Conservation (phyloP, 805 yeast genomes). For the Candida wancherniae region DNA sequence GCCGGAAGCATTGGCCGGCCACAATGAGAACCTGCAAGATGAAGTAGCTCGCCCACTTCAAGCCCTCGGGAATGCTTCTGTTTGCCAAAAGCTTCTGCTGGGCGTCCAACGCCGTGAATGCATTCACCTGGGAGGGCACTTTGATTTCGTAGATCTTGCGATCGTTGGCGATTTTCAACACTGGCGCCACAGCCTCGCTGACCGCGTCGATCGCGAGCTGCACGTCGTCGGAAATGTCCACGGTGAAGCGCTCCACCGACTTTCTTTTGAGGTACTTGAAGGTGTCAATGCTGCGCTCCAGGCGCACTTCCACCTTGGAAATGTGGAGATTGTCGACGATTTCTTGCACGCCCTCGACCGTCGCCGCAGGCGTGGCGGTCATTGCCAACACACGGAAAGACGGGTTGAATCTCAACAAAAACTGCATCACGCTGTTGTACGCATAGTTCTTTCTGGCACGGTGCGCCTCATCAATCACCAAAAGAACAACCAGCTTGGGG, state of each 20-base stretch:
- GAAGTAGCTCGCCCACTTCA: constrained; percentile 68
- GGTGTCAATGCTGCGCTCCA: constrained; percentile 80
- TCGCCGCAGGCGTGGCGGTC: constrained; percentile 95
- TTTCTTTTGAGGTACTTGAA: constrained; percentile 71
- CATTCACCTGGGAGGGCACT: constrained; percentile 65
- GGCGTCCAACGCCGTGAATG: constrained; percentile 66
- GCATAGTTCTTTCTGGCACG: constrained; percentile 88
- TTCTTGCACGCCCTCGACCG: constrained; percentile 81
- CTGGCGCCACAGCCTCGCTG: constrained; percentile 63
- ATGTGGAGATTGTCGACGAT: constrained; percentile 70
- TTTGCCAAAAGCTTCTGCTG: constrained; percentile 54
- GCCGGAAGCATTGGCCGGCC: constrained; percentile 65
- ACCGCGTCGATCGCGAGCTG: constrained; percentile 49
- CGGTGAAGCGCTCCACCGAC: constrained; percentile 53
- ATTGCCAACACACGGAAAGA: constrained; percentile 76
- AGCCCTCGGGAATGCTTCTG: constrained; percentile 56
- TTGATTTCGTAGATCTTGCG: constrained; percentile 57
- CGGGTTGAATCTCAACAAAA: constrained; percentile 52
- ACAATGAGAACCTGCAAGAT: constrained; percentile 58
- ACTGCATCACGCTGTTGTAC: constrained; percentile 75
- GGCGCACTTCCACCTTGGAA: constrained; percentile 76
- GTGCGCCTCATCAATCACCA: constrained; percentile 95
- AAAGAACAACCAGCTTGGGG: constrained; percentile 67
- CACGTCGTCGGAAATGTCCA: constrained; percentile 52
- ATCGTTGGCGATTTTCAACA: constrained; percentile 58